Percentiles rank a stretch among this genome's conserved stretches.
Evolutionary conservation across 768 basidiomycete genomes (phyloP).

Genomic region (Pleurotus djamor): DNA sequence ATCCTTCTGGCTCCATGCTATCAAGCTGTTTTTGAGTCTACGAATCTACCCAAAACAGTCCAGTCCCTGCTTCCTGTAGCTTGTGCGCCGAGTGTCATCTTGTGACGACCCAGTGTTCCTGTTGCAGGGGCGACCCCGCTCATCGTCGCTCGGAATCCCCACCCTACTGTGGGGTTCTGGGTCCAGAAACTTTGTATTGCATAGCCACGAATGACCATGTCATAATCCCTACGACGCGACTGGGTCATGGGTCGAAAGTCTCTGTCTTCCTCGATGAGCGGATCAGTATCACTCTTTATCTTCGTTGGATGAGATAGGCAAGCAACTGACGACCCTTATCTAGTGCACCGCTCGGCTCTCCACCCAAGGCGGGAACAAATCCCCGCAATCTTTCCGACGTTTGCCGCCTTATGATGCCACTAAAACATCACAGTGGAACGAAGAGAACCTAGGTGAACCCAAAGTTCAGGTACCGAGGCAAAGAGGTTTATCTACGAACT

Average conservation of each 20-base stretch:
- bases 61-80: too few relatives aligned
- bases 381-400: constrained; percentile 8
- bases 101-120: neutral
- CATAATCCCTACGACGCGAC: neutral
- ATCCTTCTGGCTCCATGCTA: neutral
- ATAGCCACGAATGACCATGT: neutral
- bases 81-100: neutral
- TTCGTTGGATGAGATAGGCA: neutral
- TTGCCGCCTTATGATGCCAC: constrained; percentile 2
- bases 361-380: constrained; percentile 5
- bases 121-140: neutral
- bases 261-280: neutral
- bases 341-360: neutral
- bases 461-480: constrained; percentile 2
- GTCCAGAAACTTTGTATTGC: neutral
- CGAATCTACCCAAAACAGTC: too few relatives aligned
- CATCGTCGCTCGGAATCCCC: neutral
- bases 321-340: constrained; percentile 5
- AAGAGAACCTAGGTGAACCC: neutral
- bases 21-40: neutral
- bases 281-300: neutral
- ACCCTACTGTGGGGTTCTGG: neutral
- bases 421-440: neutral
- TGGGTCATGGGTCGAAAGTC: neutral
- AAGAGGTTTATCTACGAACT: neutral